phyloP scores from a whole-genome alignment of 1,284 basidiomycete species.

The Fomitopsis betulina region DNA sequence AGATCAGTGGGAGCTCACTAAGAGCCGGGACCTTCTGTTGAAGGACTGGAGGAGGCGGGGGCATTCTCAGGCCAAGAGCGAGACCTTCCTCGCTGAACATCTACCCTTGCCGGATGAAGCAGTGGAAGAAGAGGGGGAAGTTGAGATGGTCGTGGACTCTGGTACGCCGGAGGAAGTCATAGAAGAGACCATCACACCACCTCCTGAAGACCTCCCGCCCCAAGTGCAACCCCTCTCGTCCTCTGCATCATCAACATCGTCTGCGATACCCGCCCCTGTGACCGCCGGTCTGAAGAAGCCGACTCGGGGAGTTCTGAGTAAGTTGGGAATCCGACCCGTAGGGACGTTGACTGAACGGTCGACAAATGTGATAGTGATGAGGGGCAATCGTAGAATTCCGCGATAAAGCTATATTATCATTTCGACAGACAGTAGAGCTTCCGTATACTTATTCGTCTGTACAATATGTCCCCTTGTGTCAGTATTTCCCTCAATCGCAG shows the following conservation, averaged over 20 bases:
- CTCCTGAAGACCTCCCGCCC: conserved; percentile 12
- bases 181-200: conserved; percentile 18
- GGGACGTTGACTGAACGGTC: conserved; percentile 33
- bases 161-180: conserved; percentile 14
- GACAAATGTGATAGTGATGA: conserved; percentile 26
- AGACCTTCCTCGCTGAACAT: conserved; percentile 31
- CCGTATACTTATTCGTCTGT: conserved; percentile 6
- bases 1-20: conserved; percentile 67
- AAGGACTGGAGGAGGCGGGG: conserved; percentile 40
- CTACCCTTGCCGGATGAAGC: conserved; percentile 19
- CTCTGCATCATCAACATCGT: conserved; percentile 33
- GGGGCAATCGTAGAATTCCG: conserved; percentile 16
- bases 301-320: conserved; percentile 7
- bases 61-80: conserved; percentile 27
- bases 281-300: conserved; percentile 16
- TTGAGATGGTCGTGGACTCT: conserved; percentile 13
- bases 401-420: conserved; percentile 15
- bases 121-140: conserved; percentile 8
- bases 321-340: conserved; percentile 18
- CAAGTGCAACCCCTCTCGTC: conserved; percentile 26
- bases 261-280: conserved; percentile 13
- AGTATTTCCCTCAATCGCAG: too few relatives aligned
- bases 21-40: conserved; percentile 53
- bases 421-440: neutral
- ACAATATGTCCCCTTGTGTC: neutral